Base-by-base conservation (phyloP, 139 green algal genomes). In the Chlamydomonas incerta region DNA sequence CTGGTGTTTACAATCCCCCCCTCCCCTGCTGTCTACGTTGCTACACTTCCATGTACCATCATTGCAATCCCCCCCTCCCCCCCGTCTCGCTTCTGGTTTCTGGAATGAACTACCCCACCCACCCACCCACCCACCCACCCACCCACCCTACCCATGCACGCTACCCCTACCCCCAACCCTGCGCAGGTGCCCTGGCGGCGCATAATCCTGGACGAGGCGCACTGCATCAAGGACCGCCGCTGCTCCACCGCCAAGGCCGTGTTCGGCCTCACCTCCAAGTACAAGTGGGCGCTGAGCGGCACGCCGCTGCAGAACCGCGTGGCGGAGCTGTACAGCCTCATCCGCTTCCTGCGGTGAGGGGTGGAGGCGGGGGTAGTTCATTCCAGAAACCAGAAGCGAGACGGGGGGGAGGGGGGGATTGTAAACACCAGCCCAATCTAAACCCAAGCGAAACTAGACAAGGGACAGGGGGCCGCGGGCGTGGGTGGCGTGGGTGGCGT, bases 281-380 rank as follows among this genome's bases (percentile, higher is more conserved):
- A 93, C 91, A 89, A 89, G n/a, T 99, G 97, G 96, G 94, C 93
- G 0, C 91, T 99, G 41, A 93, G 73, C 63, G 96, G 96, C 47
- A 98, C 95, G 35, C 96, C 96, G 9, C 91, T 98, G 69, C 95
- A 98, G 89, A 98, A 98, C 93, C 88, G 95, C 18, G 96, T 97
- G 70, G 91, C 91, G 23, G 97, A 99, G 95, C 93, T 99, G 34
- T 99, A 98, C 93, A 95, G 89, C 68, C 92, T 98, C 72, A 92
- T 98, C 60, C 90, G 96, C 71, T 98, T 98, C 91, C 89, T 98
- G 70, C 83, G 95, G 69, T 87, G 69, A 31, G 66, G 34, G n/a
- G n/a, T n/a, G n/a, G n/a, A n/a, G n/a, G n/a, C n/a, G n/a, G n/a
- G n/a, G n/a, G n/a, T n/a, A n/a, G n/a, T n/a, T n/a, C n/a, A n/a